Base-by-base conservation (phyloP, 768 basidiomycete species). In the Chalciporus sphaerocephalus region DNA sequence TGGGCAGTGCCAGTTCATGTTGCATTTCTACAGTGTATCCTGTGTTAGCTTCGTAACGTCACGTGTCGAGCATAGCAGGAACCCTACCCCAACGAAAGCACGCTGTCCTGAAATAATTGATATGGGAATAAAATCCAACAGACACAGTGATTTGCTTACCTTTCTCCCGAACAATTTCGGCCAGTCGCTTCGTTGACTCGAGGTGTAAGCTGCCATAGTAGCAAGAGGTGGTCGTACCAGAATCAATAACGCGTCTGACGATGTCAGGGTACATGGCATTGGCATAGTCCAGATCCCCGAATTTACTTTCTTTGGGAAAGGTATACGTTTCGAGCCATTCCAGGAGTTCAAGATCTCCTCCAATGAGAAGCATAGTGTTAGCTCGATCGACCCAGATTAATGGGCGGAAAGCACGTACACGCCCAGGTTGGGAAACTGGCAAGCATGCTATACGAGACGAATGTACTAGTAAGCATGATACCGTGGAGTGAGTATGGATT, bases 191-290 rank as follows among this genome's bases (percentile, higher is more conserved):
- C 7, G 91, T 92, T 0, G 85, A 78, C 46, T 87, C 84, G 20
- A 84, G 69, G 62, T 98, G 92, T 12, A 93, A 65, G 2, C 82
- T 85, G 7, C 81, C 90, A 60, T 90, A 95, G 65, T 94, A 96
- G 62, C 91, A 96, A 58, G 84, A 90, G 0, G 94, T 96, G 1
- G 94, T 96, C 1, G 92, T 95, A 39, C 92, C 93, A 25, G 68
- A 78, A 48, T 85, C 74, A 38, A 96, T 73, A 16, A 81, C 72
- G 16, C 86, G 73, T 28, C 78, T 73, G 23, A 96, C 86, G 27
- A 92, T 87, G 10, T 76, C 72, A 13, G 74, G 61, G 56, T 97
- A 98, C 0, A 80, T 72, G 34, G 66, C 72, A 28, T 69, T 64
- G 2, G 95, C 93, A 64, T 91, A 92, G 2, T 71, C 66, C 3